Percentiles rank a stretch among this genome's conserved stretches.
These are phyloP conservation scores for Penstemon barbatus DNA, from an alignment of 257 asterid species.

Conservation along the genomic window DNA sequence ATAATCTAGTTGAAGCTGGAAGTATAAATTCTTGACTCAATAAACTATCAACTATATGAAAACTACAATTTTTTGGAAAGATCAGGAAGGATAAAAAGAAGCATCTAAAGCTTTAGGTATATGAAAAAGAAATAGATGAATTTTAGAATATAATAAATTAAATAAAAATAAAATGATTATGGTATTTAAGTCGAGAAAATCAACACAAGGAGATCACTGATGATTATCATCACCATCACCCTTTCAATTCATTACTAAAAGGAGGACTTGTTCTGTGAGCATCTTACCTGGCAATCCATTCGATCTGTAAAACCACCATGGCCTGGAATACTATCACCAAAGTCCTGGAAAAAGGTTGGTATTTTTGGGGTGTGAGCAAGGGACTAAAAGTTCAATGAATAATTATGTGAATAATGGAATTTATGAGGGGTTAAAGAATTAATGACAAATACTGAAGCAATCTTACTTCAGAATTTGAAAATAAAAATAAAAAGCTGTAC, in stretches of 20 bases:
- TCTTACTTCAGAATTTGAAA: neutral
- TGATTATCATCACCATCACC: neutral
- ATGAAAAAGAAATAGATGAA: too few relatives aligned
- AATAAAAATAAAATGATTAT: neutral
- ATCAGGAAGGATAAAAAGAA: too few relatives aligned
- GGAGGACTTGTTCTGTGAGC: neutral
- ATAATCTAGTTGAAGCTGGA: too few relatives aligned
- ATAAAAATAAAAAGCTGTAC: neutral
- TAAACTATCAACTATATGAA: too few relatives aligned
- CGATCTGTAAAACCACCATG: constrained; percentile 74
- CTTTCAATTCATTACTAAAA: neutral
- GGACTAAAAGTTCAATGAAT: too few relatives aligned
- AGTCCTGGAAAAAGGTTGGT: constrained; percentile 40
- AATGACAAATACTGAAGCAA: neutral
- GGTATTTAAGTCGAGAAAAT: neutral
- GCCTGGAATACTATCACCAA: constrained; percentile 72
- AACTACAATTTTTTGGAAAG: too few relatives aligned
- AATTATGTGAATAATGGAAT: too few relatives aligned
- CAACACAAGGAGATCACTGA: neutral
- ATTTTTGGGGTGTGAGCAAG: neutral
- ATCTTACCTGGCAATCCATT: constrained; percentile 72
- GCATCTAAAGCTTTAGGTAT: too few relatives aligned
- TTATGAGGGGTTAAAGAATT: neutral
- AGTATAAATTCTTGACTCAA: too few relatives aligned
- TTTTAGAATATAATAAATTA: too few relatives aligned